A percentile compares a stretch with the other conserved stretches of the same genome.
Evolutionary conservation across 495 filamentous ascomycete species (phyloP).

Genomic region (Lentithecium fluviatile): DNA sequence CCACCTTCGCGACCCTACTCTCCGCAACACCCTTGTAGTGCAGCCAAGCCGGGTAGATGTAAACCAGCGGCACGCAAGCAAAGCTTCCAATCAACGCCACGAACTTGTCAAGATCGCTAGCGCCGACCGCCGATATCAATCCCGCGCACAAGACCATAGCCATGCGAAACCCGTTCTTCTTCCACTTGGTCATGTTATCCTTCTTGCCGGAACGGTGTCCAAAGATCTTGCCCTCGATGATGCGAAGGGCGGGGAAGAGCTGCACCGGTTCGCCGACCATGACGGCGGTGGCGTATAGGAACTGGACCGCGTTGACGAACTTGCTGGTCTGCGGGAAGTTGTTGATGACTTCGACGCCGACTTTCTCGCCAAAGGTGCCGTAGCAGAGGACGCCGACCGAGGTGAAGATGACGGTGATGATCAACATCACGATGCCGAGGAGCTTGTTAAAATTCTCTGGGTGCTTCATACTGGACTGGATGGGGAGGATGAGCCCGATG

Average conservation of each 20-base stretch:
- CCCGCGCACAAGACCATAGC: conserved; percentile 52
- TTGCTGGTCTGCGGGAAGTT: conserved; percentile 62
- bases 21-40: conserved; percentile 61
- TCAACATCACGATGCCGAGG: conserved; percentile 58
- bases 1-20: conserved; percentile 47
- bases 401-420: conserved; percentile 64
- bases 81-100: conserved; percentile 63
- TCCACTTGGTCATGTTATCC: conserved; percentile 58
- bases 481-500: conserved; percentile 64
- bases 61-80: conserved; percentile 55
- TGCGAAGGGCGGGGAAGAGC: conserved; percentile 62
- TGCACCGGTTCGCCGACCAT: conserved; percentile 63
- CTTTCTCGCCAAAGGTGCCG: conserved; percentile 59
- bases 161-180: conserved; percentile 61
- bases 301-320: conserved; percentile 64
- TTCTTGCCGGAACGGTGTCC: conserved; percentile 57
- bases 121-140: conserved; percentile 53
- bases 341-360: conserved; percentile 61
- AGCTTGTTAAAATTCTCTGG: conserved; percentile 59
- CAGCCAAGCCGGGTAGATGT: conserved; percentile 53
- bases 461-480: conserved; percentile 61
- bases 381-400: conserved; percentile 64
- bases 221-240: conserved; percentile 56
- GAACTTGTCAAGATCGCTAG: conserved; percentile 62
- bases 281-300: conserved; percentile 64